Percentiles rank a stretch among this genome's conserved stretches.
These are phyloP conservation scores for Gossypium longicalyx DNA, from an alignment of 345 rosid species.

Conservation along the genomic window DNA sequence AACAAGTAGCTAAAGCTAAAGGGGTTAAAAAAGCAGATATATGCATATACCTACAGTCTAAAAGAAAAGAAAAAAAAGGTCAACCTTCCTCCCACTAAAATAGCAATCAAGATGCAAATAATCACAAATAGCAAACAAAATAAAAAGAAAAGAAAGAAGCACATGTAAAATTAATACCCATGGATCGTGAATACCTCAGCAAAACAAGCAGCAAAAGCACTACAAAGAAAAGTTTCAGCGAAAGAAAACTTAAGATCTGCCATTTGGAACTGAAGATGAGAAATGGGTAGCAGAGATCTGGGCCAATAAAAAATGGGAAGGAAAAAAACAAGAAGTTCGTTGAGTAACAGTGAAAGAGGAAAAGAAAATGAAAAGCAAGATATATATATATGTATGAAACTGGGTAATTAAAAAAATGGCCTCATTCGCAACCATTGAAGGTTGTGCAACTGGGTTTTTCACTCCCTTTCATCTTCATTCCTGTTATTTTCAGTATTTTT, in stretches of 20 bases:
- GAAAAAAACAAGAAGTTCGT: not conserved
- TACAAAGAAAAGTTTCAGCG: conserved; percentile 73
- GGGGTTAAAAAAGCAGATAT: not conserved
- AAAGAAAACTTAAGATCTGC: conserved; percentile 81
- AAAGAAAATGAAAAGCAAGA: conserved; percentile 18
- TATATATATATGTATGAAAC: not conserved
- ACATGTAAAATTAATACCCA: not conserved
- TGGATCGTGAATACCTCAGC: conserved; percentile 65
- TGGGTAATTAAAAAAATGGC: conserved; percentile 22
- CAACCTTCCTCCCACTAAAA: not conserved
- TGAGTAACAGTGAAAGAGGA: not conserved
- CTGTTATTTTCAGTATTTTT: not conserved
- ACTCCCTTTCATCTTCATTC: not conserved
- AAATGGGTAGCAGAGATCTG: conserved; percentile 33
- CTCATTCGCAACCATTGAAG: conserved; percentile 21
- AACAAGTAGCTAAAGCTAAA: not conserved
- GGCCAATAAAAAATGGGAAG: not conserved
- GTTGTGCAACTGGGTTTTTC: conserved; percentile 7
- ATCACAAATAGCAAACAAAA: not conserved
- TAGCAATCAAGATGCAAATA: not conserved
- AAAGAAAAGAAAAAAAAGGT: not conserved
- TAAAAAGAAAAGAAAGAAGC: not conserved
- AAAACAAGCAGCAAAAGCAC: conserved; percentile 97
- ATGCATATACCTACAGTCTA: not conserved
- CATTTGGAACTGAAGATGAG: conserved; percentile 27